phyloP scores from a whole-genome alignment of 768 basidiomycete species.

The Boletales sp. region DNA sequence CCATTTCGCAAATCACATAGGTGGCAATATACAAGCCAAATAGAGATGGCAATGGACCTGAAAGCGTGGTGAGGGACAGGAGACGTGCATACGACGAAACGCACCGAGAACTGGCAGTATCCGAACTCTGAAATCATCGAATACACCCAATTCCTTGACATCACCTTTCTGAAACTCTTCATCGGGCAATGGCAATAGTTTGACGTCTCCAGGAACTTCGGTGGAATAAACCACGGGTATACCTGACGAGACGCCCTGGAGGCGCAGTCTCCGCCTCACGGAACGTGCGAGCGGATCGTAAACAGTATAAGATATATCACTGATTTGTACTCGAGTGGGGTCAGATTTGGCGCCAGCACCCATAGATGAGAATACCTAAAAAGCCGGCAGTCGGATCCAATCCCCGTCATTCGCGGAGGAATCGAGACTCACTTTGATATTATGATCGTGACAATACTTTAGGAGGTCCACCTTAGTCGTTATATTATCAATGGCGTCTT shows the following conservation, averaged over 20 bases:
- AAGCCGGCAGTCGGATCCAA: not conserved
- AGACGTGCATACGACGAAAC: constrained; percentile 15
- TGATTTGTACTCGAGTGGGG: constrained; percentile 92
- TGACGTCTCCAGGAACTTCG: constrained; percentile 86
- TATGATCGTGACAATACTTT: constrained; percentile 76
- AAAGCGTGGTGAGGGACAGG: not conserved
- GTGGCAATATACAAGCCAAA: constrained; percentile 91
- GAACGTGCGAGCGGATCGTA: constrained; percentile 95
- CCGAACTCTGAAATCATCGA: constrained; percentile 91
- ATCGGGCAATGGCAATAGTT: constrained; percentile 84
- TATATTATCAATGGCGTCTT: constrained; percentile 97
- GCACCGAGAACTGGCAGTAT: constrained; percentile 88
- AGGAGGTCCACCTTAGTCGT: constrained; percentile 94
- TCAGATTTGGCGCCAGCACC: constrained; percentile 94
- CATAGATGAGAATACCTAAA: constrained; percentile 92
- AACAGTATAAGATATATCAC: constrained; percentile 87
- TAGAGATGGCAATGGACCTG: constrained; percentile 71
- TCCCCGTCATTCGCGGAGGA: not conserved
- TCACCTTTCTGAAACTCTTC: constrained; percentile 89
- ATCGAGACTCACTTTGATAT: constrained; percentile 60
- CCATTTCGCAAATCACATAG: constrained; percentile 83
- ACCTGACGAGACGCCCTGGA: constrained; percentile 56
- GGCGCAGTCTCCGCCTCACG: constrained; percentile 74
- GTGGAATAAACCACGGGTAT: constrained; percentile 95
- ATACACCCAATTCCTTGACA: constrained; percentile 83